phyloP scores from a whole-genome alignment of 2,329 filamentous ascomycete genomes.

The Fusarium sp. region DNA sequence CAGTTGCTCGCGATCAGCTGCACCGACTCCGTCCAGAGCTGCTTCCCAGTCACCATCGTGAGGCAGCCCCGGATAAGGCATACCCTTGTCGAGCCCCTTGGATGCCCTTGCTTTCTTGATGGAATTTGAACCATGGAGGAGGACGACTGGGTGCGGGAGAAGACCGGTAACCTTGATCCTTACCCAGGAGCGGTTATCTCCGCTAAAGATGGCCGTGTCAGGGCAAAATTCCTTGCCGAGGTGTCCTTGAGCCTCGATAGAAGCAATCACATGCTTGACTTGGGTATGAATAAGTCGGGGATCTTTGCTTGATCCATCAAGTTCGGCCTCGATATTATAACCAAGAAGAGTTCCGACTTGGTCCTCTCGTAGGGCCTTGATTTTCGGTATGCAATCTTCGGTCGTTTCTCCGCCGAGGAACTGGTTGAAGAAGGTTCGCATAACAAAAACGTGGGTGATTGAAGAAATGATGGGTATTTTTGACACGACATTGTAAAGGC shows the following conservation, averaged over 20 bases:
- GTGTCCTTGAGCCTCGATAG: slow-evolving; percentile 29
- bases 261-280: slow-evolving; percentile 29
- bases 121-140: slow-evolving; percentile 28
- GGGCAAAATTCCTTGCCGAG: slow-evolving; percentile 29
- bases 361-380: slow-evolving; percentile 22
- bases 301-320: slow-evolving; percentile 42
- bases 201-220: slow-evolving; percentile 9
- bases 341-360: slow-evolving; percentile 34
- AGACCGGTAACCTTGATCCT: slow-evolving; percentile 36
- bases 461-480: slow-evolving; percentile 33
- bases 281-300: slow-evolving; percentile 31
- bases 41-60: slow-evolving; percentile 40
- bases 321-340: slow-evolving; percentile 38
- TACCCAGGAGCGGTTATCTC: slow-evolving; percentile 37
- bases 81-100: slow-evolving; percentile 31
- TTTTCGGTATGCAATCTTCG: slow-evolving; percentile 36
- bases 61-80: slow-evolving; percentile 34
- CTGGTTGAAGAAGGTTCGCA: slow-evolving; percentile 36
- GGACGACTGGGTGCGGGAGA: slow-evolving; percentile 29
- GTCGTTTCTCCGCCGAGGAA: slow-evolving; percentile 34
- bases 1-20: slow-evolving; percentile 29
- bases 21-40: slow-evolving; percentile 16
- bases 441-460: slow-evolving; percentile 22
- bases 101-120: slow-evolving; percentile 30
- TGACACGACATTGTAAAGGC: slow-evolving; percentile 26